Conservation (phyloP, 371 early-diverging fungal genomes). For the Dichotomocladium elegans region DNA sequence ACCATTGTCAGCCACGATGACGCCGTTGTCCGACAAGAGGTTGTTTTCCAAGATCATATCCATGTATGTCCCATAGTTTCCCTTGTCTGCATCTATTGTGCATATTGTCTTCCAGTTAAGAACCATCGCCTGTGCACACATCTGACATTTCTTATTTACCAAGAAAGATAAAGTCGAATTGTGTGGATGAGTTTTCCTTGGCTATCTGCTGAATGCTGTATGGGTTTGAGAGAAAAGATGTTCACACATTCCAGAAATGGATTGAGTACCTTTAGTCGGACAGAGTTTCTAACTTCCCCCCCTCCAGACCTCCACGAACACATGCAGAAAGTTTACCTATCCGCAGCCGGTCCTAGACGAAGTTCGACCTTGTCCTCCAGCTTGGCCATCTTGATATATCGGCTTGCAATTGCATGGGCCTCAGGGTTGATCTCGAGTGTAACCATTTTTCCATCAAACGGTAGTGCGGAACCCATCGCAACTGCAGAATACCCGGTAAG, state of each 20-base stretch:
- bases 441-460: slow-evolving; percentile 20
- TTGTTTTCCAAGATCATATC: slow-evolving; percentile 43
- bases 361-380: slow-evolving; percentile 14
- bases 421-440: slow-evolving; percentile 41
- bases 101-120: slow-evolving; percentile 31
- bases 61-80: slow-evolving; percentile 46
- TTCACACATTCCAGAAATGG: slow-evolving; percentile 3
- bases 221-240: no score
- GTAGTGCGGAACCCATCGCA: slow-evolving; percentile 52
- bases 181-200: background rate
- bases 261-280: background rate
- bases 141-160: no score
- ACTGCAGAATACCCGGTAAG: slow-evolving; percentile 55
- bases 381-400: slow-evolving; percentile 18
- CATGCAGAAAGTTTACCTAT: no score
- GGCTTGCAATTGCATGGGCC: slow-evolving; percentile 28
- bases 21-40: slow-evolving; percentile 42
- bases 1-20: slow-evolving; percentile 56
- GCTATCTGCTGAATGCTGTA: slow-evolving; percentile 6
- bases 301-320: no score
- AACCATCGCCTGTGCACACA: no score
- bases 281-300: background rate
- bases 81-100: slow-evolving; percentile 56
- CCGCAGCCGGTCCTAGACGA: slow-evolving; percentile 20
- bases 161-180: slow-evolving; percentile 44